phyloP scores from a whole-genome alignment of 2,329 filamentous ascomycete genomes.

The Fusarium denticulatum region DNA sequence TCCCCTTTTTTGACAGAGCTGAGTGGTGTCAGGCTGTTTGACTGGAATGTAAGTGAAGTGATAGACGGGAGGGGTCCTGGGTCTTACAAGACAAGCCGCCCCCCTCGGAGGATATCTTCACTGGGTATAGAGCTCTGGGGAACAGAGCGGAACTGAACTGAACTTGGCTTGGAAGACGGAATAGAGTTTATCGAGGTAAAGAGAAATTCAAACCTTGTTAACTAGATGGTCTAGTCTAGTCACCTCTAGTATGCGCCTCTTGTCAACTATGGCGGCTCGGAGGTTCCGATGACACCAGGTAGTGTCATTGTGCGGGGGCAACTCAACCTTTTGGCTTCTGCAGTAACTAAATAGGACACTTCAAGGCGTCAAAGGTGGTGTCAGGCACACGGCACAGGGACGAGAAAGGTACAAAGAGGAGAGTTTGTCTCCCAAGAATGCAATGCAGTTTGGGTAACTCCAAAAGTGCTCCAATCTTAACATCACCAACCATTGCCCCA shows the following conservation, averaged over 20 bases:
- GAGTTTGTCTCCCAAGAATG: constrained; percentile 30
- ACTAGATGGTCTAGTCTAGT: background rate
- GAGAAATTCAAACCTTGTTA: constrained; percentile 29
- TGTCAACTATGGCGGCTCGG: constrained; percentile 23
- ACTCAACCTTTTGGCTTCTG: constrained; percentile 12
- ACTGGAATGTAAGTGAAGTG: constrained; percentile 36
- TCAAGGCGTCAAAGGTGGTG: constrained; percentile 16
- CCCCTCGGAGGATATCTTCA: constrained; percentile 4
- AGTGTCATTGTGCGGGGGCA: constrained; percentile 22
- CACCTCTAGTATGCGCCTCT: constrained; percentile 17
- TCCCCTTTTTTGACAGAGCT: constrained; percentile 2
- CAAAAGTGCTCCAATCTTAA: constrained; percentile 5
- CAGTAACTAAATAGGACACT: background rate
- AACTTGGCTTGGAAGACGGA: background rate
- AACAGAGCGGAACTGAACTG: background rate
- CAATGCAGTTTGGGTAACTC: constrained; percentile 33
- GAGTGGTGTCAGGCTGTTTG: constrained; percentile 16
- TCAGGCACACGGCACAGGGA: constrained; percentile 8
- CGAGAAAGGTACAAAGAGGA: constrained; percentile 11
- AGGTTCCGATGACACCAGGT: constrained; percentile 24
- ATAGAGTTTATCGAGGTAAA: constrained; percentile 30
- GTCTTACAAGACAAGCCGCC: background rate
- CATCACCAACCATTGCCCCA: background rate
- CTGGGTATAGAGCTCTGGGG: constrained; percentile 1
- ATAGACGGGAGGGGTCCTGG: constrained; percentile 22